A percentile compares a stretch with the other conserved stretches of the same genome.
phyloP scores from a whole-genome alignment of 257 asterid genomes.

The Jacaranda copaia region DNA sequence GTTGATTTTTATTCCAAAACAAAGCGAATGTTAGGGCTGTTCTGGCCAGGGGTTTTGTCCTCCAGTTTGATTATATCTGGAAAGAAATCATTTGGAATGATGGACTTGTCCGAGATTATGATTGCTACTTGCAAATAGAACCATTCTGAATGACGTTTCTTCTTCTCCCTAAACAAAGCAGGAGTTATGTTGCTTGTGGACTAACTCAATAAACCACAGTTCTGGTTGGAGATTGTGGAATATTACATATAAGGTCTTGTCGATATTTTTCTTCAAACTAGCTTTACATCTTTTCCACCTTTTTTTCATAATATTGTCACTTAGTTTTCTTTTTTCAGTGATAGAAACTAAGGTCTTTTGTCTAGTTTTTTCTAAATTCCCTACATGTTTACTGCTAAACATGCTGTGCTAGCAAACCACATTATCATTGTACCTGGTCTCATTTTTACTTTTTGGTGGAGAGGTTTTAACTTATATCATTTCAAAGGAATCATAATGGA shows the following conservation, averaged over 20 bases:
- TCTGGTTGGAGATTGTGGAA: background rate
- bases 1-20: conserved; percentile 5
- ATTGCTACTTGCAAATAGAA: no score
- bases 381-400: conserved; percentile 2
- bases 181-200: background rate
- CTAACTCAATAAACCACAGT: background rate
- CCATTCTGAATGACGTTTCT: no score
- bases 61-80: background rate
- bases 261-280: background rate
- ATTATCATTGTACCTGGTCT: background rate
- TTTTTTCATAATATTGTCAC: background rate
- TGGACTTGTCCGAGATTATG: no score
- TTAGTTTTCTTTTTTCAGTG: background rate
- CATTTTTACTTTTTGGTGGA: background rate
- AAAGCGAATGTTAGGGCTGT: background rate
- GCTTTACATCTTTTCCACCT: background rate
- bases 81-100: background rate
- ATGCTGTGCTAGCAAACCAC: conserved; percentile 1
- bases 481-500: no score
- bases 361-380: background rate
- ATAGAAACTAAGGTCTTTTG: background rate
- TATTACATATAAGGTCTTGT: background rate
- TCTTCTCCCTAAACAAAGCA: background rate
- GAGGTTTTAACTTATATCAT: background rate
- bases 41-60: background rate